Base-by-base conservation (phyloP, 2,329 filamentous ascomycete species). In the Ascochyta pisi region DNA sequence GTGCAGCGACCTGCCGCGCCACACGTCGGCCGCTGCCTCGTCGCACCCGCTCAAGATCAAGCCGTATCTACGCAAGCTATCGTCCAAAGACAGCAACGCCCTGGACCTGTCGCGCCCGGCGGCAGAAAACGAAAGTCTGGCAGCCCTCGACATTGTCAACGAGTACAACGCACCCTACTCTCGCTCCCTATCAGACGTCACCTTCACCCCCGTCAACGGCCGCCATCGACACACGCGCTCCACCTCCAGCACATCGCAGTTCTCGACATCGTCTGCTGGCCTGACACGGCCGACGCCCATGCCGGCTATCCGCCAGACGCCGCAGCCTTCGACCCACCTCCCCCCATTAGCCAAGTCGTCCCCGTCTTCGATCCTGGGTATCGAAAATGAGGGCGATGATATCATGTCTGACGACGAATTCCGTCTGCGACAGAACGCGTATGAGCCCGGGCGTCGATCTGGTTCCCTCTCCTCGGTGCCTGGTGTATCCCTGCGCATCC, bases 21-120 rank as follows among this genome's bases (percentile, higher is more conserved):
- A 70, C 59, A 61, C 66, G 61, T 59, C 69, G 9, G 54, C 65
- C 45, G 59, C 64, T 23, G 57, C 65, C n/a, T 41, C 62, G 15
- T 57, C 64, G 24, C 62, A 69, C 54, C 62, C 66, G 48, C 65
- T 67, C 64, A 83, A 82, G 68, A 80, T 84, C 69, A 85, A 85
- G 68, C 83, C 84, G 3, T 81, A 84, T 56, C 73, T 84, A 48
- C 79, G 82, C 47, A 85, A 83, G 67, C 75, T 82, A 59, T 81
- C 82, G 19, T 75, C 76, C 41, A 78, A 81, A 56, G 81, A 82
- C 62, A 75, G 78, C 49, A 74, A 76, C 41, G 78, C 79, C 19
- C 78, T 86, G 50, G 83, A 86, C 65, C 73, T 85, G 23, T 84
- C 82, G 29, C 80, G 82, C 29, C 81, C 83, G 3, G 79, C 80